These are phyloP conservation scores for Onygenales sp. DNA, from an alignment of 2,329 filamentous ascomycete species.

Conservation along the genomic window DNA sequence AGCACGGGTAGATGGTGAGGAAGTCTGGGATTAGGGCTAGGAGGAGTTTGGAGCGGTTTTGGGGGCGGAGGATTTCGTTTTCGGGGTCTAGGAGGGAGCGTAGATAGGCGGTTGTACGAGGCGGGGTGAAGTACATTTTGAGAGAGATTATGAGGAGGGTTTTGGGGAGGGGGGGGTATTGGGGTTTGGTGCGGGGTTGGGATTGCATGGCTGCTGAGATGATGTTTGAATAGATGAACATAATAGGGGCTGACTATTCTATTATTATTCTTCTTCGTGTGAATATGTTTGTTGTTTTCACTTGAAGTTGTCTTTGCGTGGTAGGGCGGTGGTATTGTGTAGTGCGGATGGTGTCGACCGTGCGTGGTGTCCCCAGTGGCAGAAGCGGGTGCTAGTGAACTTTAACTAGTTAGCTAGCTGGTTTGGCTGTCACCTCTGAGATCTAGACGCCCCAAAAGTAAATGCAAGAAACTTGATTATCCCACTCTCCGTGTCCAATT, in stretches of 20 bases:
- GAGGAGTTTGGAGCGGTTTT: conserved; percentile 46
- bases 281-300: too few relatives aligned
- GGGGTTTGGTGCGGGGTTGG: conserved; percentile 9
- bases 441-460: too few relatives aligned
- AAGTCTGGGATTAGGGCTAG: conserved; percentile 74
- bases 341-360: too few relatives aligned
- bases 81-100: conserved; percentile 38
- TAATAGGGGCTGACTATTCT: too few relatives aligned
- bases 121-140: conserved; percentile 55
- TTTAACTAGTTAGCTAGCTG: too few relatives aligned
- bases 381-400: too few relatives aligned
- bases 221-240: not conserved
- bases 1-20: conserved; percentile 49
- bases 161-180: conserved; percentile 25
- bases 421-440: too few relatives aligned
- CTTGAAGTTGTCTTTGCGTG: too few relatives aligned
- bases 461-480: too few relatives aligned
- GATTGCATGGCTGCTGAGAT: not conserved
- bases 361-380: too few relatives aligned
- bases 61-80: conserved; percentile 33
- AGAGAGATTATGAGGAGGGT: conserved; percentile 31
- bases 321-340: too few relatives aligned
- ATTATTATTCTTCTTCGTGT: not conserved
- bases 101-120: conserved; percentile 50
- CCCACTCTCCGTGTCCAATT: too few relatives aligned